These are phyloP conservation scores for Carex cristatella DNA, from an alignment of 176 grass and related monocot species.

Conservation along the genomic window DNA sequence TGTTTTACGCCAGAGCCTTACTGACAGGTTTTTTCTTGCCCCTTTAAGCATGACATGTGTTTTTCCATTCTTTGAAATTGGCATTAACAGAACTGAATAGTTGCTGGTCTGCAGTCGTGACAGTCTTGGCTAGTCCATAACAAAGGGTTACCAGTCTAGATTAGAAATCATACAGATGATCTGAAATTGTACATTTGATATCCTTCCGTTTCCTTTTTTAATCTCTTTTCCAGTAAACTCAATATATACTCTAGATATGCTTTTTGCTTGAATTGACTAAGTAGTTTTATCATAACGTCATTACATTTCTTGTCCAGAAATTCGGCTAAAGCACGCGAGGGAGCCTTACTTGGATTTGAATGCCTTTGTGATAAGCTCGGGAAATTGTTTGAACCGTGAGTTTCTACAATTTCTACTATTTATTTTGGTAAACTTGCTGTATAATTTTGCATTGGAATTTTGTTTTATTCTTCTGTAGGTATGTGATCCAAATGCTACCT, in stretches of 20 bases:
- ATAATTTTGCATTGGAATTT: background rate
- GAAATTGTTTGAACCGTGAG: conserved; percentile 97
- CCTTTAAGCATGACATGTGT: conserved; percentile 11
- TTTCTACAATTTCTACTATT: conserved; percentile 25
- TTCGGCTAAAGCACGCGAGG: conserved; percentile 93
- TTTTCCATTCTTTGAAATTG: background rate
- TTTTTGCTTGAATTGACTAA: background rate
- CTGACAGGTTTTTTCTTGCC: conserved; percentile 61
- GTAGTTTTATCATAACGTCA: background rate
- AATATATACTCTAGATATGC: background rate
- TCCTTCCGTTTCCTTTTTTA: background rate
- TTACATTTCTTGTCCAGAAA: conserved; percentile 39
- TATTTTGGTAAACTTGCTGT: background rate
- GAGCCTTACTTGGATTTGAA: conserved; percentile 96
- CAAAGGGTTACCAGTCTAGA: background rate
- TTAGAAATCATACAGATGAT: background rate
- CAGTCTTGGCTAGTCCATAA: background rate
- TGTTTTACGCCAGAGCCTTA: conserved; percentile 55
- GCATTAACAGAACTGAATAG: background rate
- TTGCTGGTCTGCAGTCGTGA: background rate
- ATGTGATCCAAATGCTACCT: conserved; percentile 95
- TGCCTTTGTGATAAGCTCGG: conserved; percentile 98
- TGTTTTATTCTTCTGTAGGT: conserved; percentile 51
- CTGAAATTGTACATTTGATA: background rate
- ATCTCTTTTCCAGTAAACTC: background rate